Base-by-base conservation (phyloP, 2,329 filamentous ascomycete genomes). In the Colletotrichum sp. region DNA sequence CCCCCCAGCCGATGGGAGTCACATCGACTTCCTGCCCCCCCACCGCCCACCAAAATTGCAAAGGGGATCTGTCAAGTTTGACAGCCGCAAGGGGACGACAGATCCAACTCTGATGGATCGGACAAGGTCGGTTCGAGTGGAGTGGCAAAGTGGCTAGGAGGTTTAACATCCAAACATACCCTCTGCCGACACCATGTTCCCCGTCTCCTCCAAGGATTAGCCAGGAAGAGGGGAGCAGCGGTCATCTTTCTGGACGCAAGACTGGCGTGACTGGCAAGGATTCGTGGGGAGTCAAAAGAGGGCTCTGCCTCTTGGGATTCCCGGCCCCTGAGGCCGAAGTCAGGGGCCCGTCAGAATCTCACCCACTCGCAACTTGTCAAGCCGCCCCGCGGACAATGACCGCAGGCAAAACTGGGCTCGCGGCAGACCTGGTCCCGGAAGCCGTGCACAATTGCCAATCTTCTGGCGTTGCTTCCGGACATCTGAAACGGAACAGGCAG, bases 41-140 rank as follows among this genome's bases (percentile, higher is more conserved):
- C 66, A 73, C 59, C 43, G 36, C 34, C 66, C 51, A 51, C 47
- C 63, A 58, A 74, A 63, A 63, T 74, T 73, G 47, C 69, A 55
- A 72, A 74, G 69, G 71, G 72, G 63, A 74, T 74, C 72, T 74
- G 72, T 74, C 72, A 74, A 74, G 72, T 74, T 74, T 74, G 72
- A 73, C 72, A 73, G 72, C 70, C 70, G 70, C 64, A 64, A 73
- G 70, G 69, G 70, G 58, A 63, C 72, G 68, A 72, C 57, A 72
- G 68, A 74, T 72, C 54, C 72, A 74, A 74, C 69, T 69, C 69
- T 74, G 69, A 74, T 74, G 72, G 72, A 74, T 74, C 72, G 68
- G 68, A 59, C 69, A 67, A 72, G 62, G 62, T 63, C 72, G 57
- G 62, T 72, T 51, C 33, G 21, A 70, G 69, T 67, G 72, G 72